Evolutionary conservation across 2,329 filamentous ascomycete species (phyloP), one percentile per base, ranked within the genome.

Genomic region (Cadophora sp.): DNA sequence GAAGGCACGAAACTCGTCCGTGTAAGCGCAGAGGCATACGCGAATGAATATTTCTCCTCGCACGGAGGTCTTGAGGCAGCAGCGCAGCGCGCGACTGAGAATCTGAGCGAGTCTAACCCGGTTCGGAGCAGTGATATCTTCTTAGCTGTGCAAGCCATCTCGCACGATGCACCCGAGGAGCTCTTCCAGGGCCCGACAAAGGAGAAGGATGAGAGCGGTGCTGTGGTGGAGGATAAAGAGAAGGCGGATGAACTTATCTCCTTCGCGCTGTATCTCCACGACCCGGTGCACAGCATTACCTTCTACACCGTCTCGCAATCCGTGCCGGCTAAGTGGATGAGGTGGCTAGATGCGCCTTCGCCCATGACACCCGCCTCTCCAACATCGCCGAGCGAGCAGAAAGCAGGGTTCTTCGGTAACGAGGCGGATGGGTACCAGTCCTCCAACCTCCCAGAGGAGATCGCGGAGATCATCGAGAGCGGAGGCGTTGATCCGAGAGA

Each of bases 121-220:
- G 93, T 97, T 14, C 88, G 96, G 66, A 97, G 91, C 76, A 96
- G 92, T 67, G 93, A 99, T 78, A 92, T 99, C 70, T 99, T 99
- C 85, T 84, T 99, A 39, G 89, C 94, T n/a, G 90, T 99, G 41
- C 96, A 99, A 81, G 93, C 96, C 11, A 88, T 98, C 74, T 85
- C 83, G 61, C 86, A 91, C 70, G 84, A 88, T 9, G 82, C 82
- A 0, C 88, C 91, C 68, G 81, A 84, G 65, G 85, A 88, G 1
- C 82, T 97, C 1, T 97, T 97, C 77, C 81, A 88, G 72, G 80
- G 87, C 76, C 79, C 84, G 73, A 73, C 85, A 65, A 85, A 86
- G 70, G 85, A 88, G 68, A 85, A 86, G 76, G 82, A 85, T 69
- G 80, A 84, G 6, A 82, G 83, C 20, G 80, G 81, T 18, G 48